These are phyloP conservation scores for Acer campestre DNA, from an alignment of 345 rosid genomes.

Conservation along the genomic window DNA sequence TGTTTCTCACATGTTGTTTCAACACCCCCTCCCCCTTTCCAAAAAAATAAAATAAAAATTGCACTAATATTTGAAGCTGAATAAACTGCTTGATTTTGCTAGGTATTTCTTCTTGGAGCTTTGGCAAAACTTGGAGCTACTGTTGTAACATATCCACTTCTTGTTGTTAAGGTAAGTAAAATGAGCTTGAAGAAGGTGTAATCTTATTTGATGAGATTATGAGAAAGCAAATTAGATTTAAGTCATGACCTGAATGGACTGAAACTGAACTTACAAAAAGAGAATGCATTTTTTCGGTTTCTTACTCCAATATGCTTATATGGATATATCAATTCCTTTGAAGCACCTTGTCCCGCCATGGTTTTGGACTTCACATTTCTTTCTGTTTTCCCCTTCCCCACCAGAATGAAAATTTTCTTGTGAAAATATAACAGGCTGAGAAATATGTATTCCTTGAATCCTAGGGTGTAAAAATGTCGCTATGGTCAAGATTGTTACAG, in stretches of 20 bases:
- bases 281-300: background rate
- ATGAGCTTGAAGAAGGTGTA: background rate
- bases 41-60: background rate
- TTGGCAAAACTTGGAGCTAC: conserved; percentile 99
- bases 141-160: conserved; percentile 87
- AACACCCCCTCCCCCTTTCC: background rate
- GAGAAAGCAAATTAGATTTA: background rate
- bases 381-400: background rate
- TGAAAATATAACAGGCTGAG: background rate
- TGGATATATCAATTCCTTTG: background rate
- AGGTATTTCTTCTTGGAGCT: conserved; percentile 96
- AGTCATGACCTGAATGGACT: background rate
- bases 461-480: background rate
- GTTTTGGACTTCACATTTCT: background rate
- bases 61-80: conserved; percentile 12
- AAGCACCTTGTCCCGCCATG: background rate
- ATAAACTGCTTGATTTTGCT: conserved; percentile 25
- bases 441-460: background rate
- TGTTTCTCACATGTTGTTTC: background rate
- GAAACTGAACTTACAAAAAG: background rate
- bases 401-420: background rate
- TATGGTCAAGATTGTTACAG: background rate
- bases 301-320: background rate
- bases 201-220: background rate
- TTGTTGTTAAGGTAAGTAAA: conserved; percentile 75